Conservation (phyloP, 1,284 basidiomycete genomes). For the Fomitopsis betulina region DNA sequence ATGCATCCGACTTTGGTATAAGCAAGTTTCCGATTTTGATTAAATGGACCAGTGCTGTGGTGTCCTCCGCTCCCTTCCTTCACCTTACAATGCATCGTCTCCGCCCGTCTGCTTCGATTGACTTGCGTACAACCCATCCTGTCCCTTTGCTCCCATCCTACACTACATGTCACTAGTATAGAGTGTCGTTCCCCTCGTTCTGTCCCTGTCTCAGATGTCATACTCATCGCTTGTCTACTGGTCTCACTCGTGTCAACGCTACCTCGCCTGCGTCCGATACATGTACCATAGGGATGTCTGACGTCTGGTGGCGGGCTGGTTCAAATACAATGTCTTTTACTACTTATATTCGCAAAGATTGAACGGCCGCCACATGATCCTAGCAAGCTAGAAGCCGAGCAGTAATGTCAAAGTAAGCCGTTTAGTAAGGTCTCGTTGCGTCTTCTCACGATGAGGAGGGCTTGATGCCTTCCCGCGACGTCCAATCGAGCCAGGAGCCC, state of each 20-base stretch:
- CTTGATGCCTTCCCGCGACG: slow-evolving; percentile 49
- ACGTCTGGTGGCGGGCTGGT: slow-evolving; percentile 6
- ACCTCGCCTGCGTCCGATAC: background rate
- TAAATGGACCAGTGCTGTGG: background rate
- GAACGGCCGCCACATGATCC: too few species aligned
- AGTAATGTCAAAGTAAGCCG: too few species aligned
- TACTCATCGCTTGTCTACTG: slow-evolving; percentile 7
- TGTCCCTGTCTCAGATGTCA: slow-evolving; percentile 1
- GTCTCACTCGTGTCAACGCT: slow-evolving; percentile 4
- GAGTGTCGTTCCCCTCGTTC: background rate
- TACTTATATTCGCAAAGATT: too few species aligned
- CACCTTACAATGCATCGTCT: background rate
- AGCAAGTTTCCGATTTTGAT: background rate
- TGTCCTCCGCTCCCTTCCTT: background rate
- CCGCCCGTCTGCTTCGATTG: background rate
- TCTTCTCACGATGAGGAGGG: slow-evolving; percentile 8
- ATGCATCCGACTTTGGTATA: background rate
- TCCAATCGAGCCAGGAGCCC: slow-evolving; percentile 94
- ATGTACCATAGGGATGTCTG: slow-evolving; percentile 7
- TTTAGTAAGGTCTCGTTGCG: background rate
- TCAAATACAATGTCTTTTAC: background rate
- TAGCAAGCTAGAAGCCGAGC: too few species aligned
- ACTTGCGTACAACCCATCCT: background rate
- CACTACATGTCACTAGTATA: slow-evolving; percentile 5
- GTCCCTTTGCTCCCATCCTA: slow-evolving; percentile 7